A percentile compares a stretch with the other conserved stretches of the same genome.
Evolutionary conservation across 306 rosid genomes (phyloP).

Genomic region (Lathyrus sativus): DNA sequence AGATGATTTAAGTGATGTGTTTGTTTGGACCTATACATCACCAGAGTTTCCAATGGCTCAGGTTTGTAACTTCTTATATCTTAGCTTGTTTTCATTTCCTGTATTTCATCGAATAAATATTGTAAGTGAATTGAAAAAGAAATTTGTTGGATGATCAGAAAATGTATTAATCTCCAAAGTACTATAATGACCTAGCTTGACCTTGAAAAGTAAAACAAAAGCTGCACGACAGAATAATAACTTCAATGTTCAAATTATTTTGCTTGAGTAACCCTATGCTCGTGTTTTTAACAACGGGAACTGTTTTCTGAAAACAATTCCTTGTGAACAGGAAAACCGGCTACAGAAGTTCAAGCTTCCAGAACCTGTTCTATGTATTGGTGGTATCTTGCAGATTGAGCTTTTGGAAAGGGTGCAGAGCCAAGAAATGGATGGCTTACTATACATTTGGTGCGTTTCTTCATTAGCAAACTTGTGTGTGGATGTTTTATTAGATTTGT

Average conservation of each 20-base stretch:
- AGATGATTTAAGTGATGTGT: slow-evolving; percentile 47
- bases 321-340: slow-evolving; percentile 54
- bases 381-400: slow-evolving; percentile 89
- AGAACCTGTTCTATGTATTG: slow-evolving; percentile 88
- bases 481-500: slow-evolving; percentile 26
- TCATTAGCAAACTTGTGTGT: slow-evolving; percentile 16
- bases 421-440: slow-evolving; percentile 79
- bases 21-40: slow-evolving; percentile 83
- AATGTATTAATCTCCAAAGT: neutral
- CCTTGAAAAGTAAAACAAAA: slow-evolving; percentile 20
- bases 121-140: slow-evolving; percentile 15
- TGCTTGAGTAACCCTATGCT: slow-evolving; percentile 11
- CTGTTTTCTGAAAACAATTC: slow-evolving; percentile 27
- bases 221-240: slow-evolving; percentile 6
- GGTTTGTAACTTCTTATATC: slow-evolving; percentile 46
- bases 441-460: slow-evolving; percentile 77
- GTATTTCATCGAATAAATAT: slow-evolving; percentile 16
- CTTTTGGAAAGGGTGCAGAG: slow-evolving; percentile 87
- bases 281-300: slow-evolving; percentile 3
- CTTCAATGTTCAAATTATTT: neutral
- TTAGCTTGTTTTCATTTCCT: slow-evolving; percentile 24
- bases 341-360: slow-evolving; percentile 85
- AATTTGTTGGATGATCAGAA: slow-evolving; percentile 16
- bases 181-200: slow-evolving; percentile 11
- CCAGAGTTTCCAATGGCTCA: slow-evolving; percentile 79